A percentile compares a stretch with the other conserved stretches of the same genome.
Conservation (phyloP, 495 filamentous ascomycete genomes). For the Cercophora samala region DNA sequence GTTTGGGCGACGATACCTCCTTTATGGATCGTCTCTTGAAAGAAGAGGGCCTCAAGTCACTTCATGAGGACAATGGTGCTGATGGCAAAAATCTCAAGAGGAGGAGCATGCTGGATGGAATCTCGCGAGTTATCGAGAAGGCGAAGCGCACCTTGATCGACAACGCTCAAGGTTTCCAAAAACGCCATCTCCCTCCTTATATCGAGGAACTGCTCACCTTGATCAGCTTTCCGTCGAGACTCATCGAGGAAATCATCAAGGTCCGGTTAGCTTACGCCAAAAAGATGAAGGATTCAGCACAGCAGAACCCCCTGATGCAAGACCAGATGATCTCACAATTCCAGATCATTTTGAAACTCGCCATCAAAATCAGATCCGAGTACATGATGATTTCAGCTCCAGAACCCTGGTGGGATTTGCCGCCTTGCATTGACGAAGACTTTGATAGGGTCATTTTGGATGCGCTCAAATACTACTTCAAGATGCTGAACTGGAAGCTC, state of each 20-base stretch:
- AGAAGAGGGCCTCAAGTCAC: conserved; percentile 87
- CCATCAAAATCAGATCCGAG: conserved; percentile 85
- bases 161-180: conserved; percentile 80
- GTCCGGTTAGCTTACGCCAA: conserved; percentile 88
- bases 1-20: conserved; percentile 80
- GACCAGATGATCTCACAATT: conserved; percentile 98
- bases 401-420: conserved; percentile 90
- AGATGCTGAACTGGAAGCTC: conserved; percentile 93
- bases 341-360: conserved; percentile 85
- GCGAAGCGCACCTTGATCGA: conserved; percentile 88
- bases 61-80: conserved; percentile 66
- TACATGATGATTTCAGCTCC: conserved; percentile 80
- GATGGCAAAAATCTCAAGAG: conserved; percentile 41
- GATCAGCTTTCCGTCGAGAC: conserved; percentile 92
- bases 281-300: conserved; percentile 84
- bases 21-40: conserved; percentile 98
- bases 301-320: conserved; percentile 83
- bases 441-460: conserved; percentile 96
- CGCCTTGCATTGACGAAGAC: conserved; percentile 92
- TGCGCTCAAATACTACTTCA: conserved; percentile 95
- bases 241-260: conserved; percentile 95
- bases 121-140: conserved; percentile 82
- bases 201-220: conserved; percentile 93
- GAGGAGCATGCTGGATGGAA: conserved; percentile 80
- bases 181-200: conserved; percentile 90